Evolutionary conservation across 1,284 basidiomycete genomes (phyloP).

Genomic region (Ceratobasidium sp.): DNA sequence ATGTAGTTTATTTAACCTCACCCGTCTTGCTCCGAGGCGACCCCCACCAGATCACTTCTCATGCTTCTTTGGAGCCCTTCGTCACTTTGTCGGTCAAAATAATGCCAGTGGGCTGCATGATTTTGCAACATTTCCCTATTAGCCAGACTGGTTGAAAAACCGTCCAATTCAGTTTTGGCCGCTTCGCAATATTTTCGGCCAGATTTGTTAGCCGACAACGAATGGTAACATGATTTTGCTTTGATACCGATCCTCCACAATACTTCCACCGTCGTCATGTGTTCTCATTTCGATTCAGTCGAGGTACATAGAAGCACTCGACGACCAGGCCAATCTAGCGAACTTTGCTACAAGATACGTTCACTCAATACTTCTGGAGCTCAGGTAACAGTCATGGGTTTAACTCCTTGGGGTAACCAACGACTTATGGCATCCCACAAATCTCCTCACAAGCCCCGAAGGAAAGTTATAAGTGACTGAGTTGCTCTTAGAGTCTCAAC

Average conservation of each 20-base stretch:
- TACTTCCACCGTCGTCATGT: conserved; percentile 33
- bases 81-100: conserved; percentile 21
- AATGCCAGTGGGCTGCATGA: not conserved
- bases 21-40: conserved; percentile 28
- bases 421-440: not conserved
- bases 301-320: conserved; percentile 27
- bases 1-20: not conserved
- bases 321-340: conserved; percentile 10
- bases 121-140: conserved; percentile 6
- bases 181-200: conserved; percentile 43
- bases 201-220: not conserved
- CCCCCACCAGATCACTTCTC: conserved; percentile 1
- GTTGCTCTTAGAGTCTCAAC: not conserved
- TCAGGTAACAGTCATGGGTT: conserved; percentile 24
- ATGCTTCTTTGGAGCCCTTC: not conserved
- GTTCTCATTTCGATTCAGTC: conserved; percentile 2
- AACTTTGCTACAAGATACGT: conserved; percentile 2
- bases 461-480: conserved; percentile 22
- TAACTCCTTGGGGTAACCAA: conserved; percentile 28
- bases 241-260: not conserved
- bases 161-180: not conserved
- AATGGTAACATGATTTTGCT: not conserved
- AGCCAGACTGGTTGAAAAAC: not conserved
- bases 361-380: not conserved
- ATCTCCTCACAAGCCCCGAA: not conserved